Evolutionary conservation across 495 filamentous ascomycete species (phyloP), one percentile per base, ranked within the genome.

Genomic region (Evernia prunastri): DNA sequence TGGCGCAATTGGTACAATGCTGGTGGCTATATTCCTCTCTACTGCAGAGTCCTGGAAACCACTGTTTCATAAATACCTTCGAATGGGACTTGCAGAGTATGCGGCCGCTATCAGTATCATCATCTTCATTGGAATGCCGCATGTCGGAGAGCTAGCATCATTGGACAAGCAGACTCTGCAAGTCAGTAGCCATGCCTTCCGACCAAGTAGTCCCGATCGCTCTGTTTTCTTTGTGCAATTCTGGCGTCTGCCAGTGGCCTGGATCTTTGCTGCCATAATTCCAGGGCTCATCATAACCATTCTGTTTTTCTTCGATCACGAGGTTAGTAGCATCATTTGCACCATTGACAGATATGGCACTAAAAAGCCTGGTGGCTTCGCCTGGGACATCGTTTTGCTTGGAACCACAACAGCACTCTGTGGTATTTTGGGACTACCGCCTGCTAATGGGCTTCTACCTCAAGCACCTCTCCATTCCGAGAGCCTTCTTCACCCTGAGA

Each of bases 301-400:
- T 0, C 79, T 89, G 0, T 89, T 89, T 76, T 89, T 87, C 75
- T 89, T 89, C 67, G 86, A 89, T 63, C 87, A 89, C 60, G 87
- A 89, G 68, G 85, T 89, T 31, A 87, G 83, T 69, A 88, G 84
- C n/a, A 89, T 89, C 61, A 89, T 88, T 57, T 88, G 86, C 68
- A 89, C 87, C 0, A 80, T 87, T 60, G 80, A 84, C 25, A 81
- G 85, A 23, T 88, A 89, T 69, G 86, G 86, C 8, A 83, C 84
- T 4, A 76, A 75, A 49, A 89, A 89, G 64, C 86, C 85, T 2
- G 82, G 84, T 5, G 86, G 87, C 0, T 88, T 87, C 64, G 86
- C 87, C 3, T 89, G 87, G 87, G 87, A 88, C 65, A 84, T 88
- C 20, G 75, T 83, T 10, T 75, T 89, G 7, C 80, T 89, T 0